Percentiles rank a stretch among this genome's conserved stretches.
Conservation (phyloP, 345 rosid genomes). For the Erucastrum elatum region DNA sequence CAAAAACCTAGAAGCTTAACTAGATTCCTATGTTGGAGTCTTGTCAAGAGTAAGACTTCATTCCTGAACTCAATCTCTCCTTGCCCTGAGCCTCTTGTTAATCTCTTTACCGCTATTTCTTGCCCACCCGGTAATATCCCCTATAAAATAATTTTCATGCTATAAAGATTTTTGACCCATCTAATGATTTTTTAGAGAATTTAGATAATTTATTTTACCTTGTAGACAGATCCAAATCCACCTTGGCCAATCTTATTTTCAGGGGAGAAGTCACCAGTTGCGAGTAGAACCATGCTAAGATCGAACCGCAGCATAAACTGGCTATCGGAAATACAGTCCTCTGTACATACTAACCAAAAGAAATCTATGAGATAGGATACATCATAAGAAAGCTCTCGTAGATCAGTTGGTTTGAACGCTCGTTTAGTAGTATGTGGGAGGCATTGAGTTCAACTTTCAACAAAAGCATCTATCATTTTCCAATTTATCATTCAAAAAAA, state of each 20-base stretch:
- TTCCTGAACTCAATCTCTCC: slow-evolving; percentile 4
- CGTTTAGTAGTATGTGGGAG: too few species aligned
- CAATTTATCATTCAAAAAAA: neutral
- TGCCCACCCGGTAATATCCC: slow-evolving; percentile 9
- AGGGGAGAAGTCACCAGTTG: slow-evolving; percentile 1
- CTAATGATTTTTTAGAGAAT: neutral
- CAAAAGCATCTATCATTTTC: too few species aligned
- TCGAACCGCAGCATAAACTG: slow-evolving; percentile 11
- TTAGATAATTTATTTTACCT: neutral
- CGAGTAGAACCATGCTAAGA: neutral
- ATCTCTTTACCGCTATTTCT: slow-evolving; percentile 16
- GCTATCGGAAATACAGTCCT: slow-evolving; percentile 10
- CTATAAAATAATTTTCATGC: neutral
- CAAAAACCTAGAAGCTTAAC: slow-evolving; percentile 9
- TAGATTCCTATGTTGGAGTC: slow-evolving; percentile 15
- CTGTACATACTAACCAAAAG: neutral
- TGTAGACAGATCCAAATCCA: slow-evolving; percentile 17
- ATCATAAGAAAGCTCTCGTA: neutral
- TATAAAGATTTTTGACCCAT: neutral
- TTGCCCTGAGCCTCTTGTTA: slow-evolving; percentile 10
- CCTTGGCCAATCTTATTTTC: slow-evolving; percentile 14
- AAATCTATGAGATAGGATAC: neutral
- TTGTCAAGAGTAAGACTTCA: slow-evolving; percentile 15
- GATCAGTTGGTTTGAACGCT: too few species aligned
- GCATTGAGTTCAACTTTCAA: too few species aligned